Evolutionary conservation across 805 yeast species (phyloP), one percentile per base, ranked within the genome.

Genomic region (Hanseniaspora hatyaiensis): DNA sequence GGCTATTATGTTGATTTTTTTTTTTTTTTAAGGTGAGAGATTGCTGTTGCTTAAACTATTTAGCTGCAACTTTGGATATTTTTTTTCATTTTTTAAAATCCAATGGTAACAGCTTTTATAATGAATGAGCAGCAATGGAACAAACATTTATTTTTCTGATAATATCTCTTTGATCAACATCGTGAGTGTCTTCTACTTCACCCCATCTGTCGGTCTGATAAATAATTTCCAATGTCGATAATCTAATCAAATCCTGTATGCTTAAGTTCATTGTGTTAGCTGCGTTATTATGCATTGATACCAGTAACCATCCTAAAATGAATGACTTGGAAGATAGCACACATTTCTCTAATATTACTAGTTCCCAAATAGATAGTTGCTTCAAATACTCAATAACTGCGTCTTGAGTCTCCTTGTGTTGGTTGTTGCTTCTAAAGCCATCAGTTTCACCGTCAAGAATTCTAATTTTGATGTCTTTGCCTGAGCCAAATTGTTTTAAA

Each of bases 121-220:
- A 50, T 38, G 46, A 58, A 71, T 8, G 49, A 9, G 78, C 73
- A 16, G 77, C 59, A 34, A 82, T 61, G 3, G 88, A 82, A 24
- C 95, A 88, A 54, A 86, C 74, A 30, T 89, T 78, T 40, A 92
- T 72, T 57, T 79, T 78, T 63, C 96, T 78, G 57, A 85, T 71
- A 56, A 94, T 72, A 56, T 92, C 96, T 33, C 80, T 94, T 62
- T 82, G 80, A 57, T 85, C 94, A n/a, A 92, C 96, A 62, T 92
- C 98, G 60, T 92, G 98, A 2, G 97, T 86, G 59, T 92, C 98
- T 65, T 92, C 97, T 20, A 89, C 97, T 64, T 89, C 96, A 28
- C 98, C 98, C 98, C 98, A 92, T 58, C 79, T 74, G 19, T 77
- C 78, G 30, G 94, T 83, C 65, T 92, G 99, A 64, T 75, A 75